Evolutionary conservation across 352 stramenopile genomes (phyloP).

Genomic region (Phytophthora pinifolia): DNA sequence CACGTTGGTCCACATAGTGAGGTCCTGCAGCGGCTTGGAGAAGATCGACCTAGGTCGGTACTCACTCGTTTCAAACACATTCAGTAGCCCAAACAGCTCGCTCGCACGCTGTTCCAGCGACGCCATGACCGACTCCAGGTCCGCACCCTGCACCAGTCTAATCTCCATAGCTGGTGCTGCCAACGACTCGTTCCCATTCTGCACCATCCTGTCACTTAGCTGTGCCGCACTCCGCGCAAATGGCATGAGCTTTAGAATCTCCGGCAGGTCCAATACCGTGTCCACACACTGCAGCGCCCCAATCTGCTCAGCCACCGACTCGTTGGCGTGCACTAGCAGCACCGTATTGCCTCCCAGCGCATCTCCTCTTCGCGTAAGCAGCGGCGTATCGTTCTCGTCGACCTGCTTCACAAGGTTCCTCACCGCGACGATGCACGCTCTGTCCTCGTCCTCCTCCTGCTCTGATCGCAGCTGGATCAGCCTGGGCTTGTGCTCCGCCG

Average conservation of each 20-base stretch:
- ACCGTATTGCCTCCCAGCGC: constrained; percentile 42
- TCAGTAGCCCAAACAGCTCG: constrained; percentile 50
- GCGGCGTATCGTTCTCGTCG: constrained; percentile 46
- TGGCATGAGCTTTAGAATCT: constrained; percentile 73
- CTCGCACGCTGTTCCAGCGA: constrained; percentile 43
- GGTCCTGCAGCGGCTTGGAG: constrained; percentile 49
- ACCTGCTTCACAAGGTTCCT: constrained; percentile 33
- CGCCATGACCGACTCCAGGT: constrained; percentile 28
- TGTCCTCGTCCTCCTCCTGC: constrained; percentile 34
- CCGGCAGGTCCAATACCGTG: constrained; percentile 42
- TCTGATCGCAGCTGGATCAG: constrained; percentile 49
- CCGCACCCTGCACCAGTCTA: constrained; percentile 42
- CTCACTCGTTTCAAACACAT: constrained; percentile 52
- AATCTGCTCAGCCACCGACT: constrained; percentile 30
- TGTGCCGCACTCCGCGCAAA: constrained; percentile 57
- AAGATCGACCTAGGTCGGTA: constrained; percentile 44
- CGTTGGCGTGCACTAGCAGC: constrained; percentile 55
- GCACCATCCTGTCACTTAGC: constrained; percentile 31
- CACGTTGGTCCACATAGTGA: constrained; percentile 60
- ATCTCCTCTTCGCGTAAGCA: constrained; percentile 55
- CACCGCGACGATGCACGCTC: constrained; percentile 45
- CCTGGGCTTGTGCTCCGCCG: constrained; percentile 35
- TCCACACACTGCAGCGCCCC: constrained; percentile 49
- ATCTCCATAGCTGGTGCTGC: constrained; percentile 61
- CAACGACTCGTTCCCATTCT: constrained; percentile 13